phyloP scores from a whole-genome alignment of 2,329 filamentous ascomycete species.

The Coniochaeta sp. region DNA sequence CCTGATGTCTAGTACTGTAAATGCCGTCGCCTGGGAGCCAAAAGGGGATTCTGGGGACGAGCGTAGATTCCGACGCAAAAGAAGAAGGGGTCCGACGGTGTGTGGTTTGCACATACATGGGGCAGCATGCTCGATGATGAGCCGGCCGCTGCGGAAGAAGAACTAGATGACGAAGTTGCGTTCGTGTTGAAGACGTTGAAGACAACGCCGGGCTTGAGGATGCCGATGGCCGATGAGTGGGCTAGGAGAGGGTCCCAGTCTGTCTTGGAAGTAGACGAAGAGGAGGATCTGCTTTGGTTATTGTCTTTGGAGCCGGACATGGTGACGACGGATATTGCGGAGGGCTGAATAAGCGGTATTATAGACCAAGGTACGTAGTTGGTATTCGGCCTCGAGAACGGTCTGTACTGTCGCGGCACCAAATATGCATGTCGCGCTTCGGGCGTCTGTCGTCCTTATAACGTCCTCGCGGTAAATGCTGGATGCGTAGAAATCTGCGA shows the following conservation, averaged over 20 bases:
- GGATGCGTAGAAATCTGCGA: neutral
- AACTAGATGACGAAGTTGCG: neutral
- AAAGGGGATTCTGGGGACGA: constrained; percentile 22
- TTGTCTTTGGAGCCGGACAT: neutral
- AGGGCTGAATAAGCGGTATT: neutral
- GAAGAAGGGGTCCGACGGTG: constrained; percentile 21
- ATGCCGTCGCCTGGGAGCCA: constrained; percentile 20
- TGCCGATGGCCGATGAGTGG: constrained; percentile 18
- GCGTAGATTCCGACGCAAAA: constrained; percentile 21
- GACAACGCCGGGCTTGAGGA: constrained; percentile 18
- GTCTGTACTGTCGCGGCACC: neutral
- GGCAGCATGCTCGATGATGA: constrained; percentile 1
- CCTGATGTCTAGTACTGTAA: constrained; percentile 23
- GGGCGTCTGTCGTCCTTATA: neutral
- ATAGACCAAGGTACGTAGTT: too few species aligned
- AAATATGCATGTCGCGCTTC: neutral
- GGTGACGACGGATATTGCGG: neutral
- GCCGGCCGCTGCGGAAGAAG: neutral
- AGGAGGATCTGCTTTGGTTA: neutral
- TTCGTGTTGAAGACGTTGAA: constrained; percentile 13
- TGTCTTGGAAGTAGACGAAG: constrained; percentile 4
- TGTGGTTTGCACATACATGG: constrained; percentile 21
- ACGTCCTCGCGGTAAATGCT: neutral
- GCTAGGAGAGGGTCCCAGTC: constrained; percentile 18
- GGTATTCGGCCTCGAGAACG: neutral